phyloP scores from a whole-genome alignment of 352 stramenopile species.

The Globisporangium uncinulatum region DNA sequence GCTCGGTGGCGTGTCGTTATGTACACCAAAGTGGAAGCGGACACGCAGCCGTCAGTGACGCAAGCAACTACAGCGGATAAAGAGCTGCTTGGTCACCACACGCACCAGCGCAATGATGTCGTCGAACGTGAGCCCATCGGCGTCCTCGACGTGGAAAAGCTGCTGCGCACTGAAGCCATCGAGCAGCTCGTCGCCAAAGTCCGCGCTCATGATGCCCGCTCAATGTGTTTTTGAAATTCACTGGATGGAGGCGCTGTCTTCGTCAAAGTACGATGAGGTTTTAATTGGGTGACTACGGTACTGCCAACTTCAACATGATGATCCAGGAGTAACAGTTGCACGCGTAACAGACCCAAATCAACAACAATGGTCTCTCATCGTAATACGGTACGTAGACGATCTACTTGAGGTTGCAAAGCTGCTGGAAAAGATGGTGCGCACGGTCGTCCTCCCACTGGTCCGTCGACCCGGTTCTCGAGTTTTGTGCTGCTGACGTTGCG shows the following conservation, averaged over 20 bases:
- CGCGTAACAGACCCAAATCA: no score
- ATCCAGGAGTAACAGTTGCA: not conserved
- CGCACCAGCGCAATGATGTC: slow-evolving; percentile 80
- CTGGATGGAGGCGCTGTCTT: slow-evolving; percentile 1
- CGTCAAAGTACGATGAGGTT: not conserved
- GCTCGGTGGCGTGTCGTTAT: not conserved
- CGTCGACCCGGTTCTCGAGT: not conserved
- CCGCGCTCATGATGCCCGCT: slow-evolving; percentile 6
- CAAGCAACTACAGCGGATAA: not conserved
- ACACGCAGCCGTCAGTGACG: not conserved
- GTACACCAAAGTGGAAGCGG: not conserved
- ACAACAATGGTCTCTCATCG: no score
- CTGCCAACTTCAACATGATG: not conserved
- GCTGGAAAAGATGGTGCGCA: slow-evolving; percentile 53
- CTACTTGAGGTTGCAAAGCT: slow-evolving; percentile 39
- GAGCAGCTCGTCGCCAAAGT: slow-evolving; percentile 22
- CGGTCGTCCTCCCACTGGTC: slow-evolving; percentile 52
- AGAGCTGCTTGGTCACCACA: not conserved
- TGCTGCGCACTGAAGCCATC: slow-evolving; percentile 69
- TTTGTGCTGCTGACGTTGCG: not conserved
- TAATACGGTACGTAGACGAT: no score
- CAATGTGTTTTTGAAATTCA: not conserved
- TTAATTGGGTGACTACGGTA: not conserved
- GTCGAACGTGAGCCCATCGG: slow-evolving; percentile 75
- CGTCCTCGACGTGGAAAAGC: slow-evolving; percentile 67